These are phyloP conservation scores for Scheffersomyces lignosus DNA, from an alignment of 805 yeast species.

Conservation along the genomic window DNA sequence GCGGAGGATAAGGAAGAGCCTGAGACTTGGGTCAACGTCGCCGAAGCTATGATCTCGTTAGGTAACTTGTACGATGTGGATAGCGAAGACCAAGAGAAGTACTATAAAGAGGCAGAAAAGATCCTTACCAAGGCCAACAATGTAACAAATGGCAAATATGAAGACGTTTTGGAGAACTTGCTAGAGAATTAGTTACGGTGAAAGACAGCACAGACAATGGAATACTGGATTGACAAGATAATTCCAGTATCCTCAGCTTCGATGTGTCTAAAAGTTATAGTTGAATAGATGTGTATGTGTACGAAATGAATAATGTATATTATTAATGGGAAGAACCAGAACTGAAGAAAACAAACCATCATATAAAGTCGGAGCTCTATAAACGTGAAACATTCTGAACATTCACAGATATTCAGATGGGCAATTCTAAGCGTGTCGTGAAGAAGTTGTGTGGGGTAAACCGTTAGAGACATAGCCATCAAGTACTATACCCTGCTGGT, in stretches of 20 bases:
- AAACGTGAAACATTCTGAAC: too few species aligned
- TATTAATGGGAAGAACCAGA: background rate
- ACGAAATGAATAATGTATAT: constrained; percentile 1
- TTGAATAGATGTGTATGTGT: background rate
- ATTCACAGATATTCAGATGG: too few species aligned
- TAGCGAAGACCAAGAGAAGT: constrained; percentile 62
- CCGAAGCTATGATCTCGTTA: constrained; percentile 79
- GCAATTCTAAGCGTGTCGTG: too few species aligned
- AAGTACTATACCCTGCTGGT: constrained; percentile 64
- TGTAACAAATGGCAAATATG: constrained; percentile 75
- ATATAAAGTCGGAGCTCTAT: too few species aligned
- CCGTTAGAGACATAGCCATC: too few species aligned
- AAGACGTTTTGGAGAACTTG: constrained; percentile 60
- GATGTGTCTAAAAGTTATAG: constrained; percentile 2
- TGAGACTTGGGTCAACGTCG: constrained; percentile 76
- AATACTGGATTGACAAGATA: too few species aligned
- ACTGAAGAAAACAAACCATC: too few species aligned
- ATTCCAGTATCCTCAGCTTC: too few species aligned
- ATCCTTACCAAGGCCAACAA: constrained; percentile 70
- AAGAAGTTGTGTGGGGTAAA: too few species aligned
- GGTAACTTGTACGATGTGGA: constrained; percentile 74
- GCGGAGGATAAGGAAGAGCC: constrained; percentile 76
- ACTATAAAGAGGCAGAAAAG: constrained; percentile 69
- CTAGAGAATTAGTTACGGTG: constrained; percentile 3
- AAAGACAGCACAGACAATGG: too few species aligned